A percentile compares a stretch with the other conserved stretches of the same genome.
phyloP scores from a whole-genome alignment of 768 basidiomycete species.

The Royoungia palumana region DNA sequence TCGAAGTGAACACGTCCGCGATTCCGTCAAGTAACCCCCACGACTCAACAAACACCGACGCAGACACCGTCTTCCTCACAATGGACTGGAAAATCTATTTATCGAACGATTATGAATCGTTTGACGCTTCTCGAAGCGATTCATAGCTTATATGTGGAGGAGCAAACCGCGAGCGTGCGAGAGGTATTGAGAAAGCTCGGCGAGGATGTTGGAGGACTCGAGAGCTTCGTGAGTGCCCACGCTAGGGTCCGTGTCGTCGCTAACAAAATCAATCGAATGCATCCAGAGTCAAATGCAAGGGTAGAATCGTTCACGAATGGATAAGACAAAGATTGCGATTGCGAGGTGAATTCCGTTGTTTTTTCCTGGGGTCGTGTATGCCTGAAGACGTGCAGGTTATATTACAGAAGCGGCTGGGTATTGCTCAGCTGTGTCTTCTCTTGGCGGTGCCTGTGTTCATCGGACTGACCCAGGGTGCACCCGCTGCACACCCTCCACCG shows the following conservation, averaged over 20 bases:
- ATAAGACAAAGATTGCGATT: conserved; percentile 63
- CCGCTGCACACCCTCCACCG: conserved; percentile 33
- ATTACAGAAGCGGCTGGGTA: conserved; percentile 84
- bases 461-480: conserved; percentile 70
- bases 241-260: no score
- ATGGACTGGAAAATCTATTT: conserved; percentile 79
- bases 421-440: conserved; percentile 82
- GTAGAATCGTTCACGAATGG: conserved; percentile 61
- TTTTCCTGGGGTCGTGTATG: not conserved
- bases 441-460: conserved; percentile 84
- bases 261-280: not conserved
- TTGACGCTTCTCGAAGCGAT: conserved; percentile 82
- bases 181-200: conserved; percentile 71
- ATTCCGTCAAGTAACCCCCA: not conserved
- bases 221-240: conserved; percentile 59
- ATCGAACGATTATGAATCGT: conserved; percentile 94
- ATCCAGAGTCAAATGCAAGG: conserved; percentile 67
- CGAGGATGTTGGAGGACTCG: conserved; percentile 74
- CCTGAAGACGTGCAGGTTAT: conserved; percentile 50
- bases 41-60: not conserved
- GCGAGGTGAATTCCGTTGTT: conserved; percentile 52
- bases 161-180: conserved; percentile 77
- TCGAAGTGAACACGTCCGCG: not conserved
- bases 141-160: conserved; percentile 85
- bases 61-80: conserved; percentile 11